These are phyloP conservation scores for Penicillium sumatraense DNA, from an alignment of 2,329 filamentous ascomycete species.

Conservation along the genomic window DNA sequence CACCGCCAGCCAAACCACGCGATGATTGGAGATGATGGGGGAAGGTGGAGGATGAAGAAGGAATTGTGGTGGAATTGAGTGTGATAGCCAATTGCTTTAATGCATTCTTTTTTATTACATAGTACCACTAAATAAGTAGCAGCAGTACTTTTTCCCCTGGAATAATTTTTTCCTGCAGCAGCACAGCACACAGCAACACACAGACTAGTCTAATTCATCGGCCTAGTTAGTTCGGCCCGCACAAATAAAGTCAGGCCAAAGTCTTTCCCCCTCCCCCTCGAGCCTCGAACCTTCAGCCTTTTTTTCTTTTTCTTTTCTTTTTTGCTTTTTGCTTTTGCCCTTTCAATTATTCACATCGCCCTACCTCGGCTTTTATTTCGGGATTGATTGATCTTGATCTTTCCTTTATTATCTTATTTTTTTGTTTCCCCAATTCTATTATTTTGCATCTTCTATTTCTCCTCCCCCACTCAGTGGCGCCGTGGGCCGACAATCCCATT, in stretches of 20 bases:
- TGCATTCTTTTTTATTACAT: neutral
- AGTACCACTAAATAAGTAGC: too few species aligned
- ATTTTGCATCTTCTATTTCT: neutral
- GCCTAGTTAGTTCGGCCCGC: slow-evolving; percentile 2
- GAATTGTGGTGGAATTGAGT: neutral
- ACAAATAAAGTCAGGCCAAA: neutral
- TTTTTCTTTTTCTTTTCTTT: neutral
- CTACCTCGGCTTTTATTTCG: too few species aligned
- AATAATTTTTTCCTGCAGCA: too few species aligned
- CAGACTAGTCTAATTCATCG: too few species aligned
- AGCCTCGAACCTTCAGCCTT: neutral
- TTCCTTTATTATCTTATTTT: neutral
- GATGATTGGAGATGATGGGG: neutral
- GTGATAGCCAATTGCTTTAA: neutral
- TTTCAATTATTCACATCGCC: too few species aligned
- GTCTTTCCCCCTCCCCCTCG: neutral
- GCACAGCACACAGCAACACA: too few species aligned
- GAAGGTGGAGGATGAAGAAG: neutral
- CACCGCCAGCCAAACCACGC: neutral
- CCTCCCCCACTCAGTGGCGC: neutral
- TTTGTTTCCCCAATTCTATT: neutral
- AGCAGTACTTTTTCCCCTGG: neutral
- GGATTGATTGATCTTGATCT: too few species aligned
- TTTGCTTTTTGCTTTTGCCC: neutral
- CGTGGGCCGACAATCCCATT: slow-evolving; percentile 13